Base-by-base conservation (phyloP, 176 grass and related monocot genomes). In the Dactylis glomerata region DNA sequence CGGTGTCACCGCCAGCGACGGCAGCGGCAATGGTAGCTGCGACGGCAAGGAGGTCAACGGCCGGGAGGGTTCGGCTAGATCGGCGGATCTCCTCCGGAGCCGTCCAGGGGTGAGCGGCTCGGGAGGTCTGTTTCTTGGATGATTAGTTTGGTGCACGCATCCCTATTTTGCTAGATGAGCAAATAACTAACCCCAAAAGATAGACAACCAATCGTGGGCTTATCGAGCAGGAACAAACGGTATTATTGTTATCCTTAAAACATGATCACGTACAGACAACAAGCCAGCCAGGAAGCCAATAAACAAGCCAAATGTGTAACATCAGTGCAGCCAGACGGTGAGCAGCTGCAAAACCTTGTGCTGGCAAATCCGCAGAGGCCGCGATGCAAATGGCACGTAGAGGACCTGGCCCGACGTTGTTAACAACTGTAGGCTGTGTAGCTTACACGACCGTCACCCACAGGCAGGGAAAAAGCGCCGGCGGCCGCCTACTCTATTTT, bases 301-400 rank as follows among this genome's bases (percentile, higher is more conserved):
- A n/a, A n/a, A n/a, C 41, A 3, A 1, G 41, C 41, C 41, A 42
- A 9, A 42, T 42, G 41, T 42, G 41, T 42, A 9, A 8, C 41
- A 42, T 10, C 50, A 20, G 50, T 8, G 5, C 50, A 51, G 72
- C 73, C 74, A 69, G 34, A 66, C 36, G 20, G 30, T 24, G 15
- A 27, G 32, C 54, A 81, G 57, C 69, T 75, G 78, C 77, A 7
- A 75, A 68, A 38, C 52, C 22, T 16, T 10, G 52, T 78, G 75
- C n/a, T 17, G 41, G 23, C 66, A 22, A 27, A 72, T 45, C 40
- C 68, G 23, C 41, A 17, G 15, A 34, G 12, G 19, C 20, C 19
- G 33, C 33, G 6, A 5, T 10, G 50, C 79, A 49, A 82, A 46
- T 82, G 86, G 73, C 80, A 70, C 72, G 59, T 57, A 51, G 47